A percentile compares a stretch with the other conserved stretches of the same genome.
These are phyloP conservation scores for Phytophthora syringae DNA, from an alignment of 352 stramenopile species.

Conservation along the genomic window DNA sequence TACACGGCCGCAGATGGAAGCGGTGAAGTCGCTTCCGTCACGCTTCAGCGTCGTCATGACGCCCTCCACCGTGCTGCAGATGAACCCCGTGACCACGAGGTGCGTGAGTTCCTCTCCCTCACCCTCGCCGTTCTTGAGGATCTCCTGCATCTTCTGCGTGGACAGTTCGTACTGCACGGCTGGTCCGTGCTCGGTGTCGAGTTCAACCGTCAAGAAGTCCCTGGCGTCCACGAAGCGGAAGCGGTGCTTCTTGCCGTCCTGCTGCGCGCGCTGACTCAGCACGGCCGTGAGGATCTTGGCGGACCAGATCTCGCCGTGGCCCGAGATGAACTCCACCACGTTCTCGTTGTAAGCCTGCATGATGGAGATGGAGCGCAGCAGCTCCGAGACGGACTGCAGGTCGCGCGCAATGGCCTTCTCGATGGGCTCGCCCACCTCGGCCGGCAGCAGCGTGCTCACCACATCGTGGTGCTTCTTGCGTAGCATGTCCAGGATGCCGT, in stretches of 20 bases:
- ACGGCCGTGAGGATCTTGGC: constrained; percentile 91
- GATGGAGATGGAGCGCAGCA: constrained; percentile 87
- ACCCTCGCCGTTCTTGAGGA: constrained; percentile 47
- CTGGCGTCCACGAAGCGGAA: constrained; percentile 95
- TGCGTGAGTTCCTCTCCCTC: constrained; percentile 62
- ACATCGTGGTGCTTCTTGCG: constrained; percentile 82
- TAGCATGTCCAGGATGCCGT: constrained; percentile 76
- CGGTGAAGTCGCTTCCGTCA: constrained; percentile 97
- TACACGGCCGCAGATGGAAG: constrained; percentile 96
- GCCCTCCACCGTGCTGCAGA: constrained; percentile 94
- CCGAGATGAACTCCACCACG: constrained; percentile 94
- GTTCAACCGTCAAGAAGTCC: constrained; percentile 86
- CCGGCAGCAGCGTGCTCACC: constrained; percentile 64
- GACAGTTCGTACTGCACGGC: constrained; percentile 83
- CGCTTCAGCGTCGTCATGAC: constrained; percentile 97
- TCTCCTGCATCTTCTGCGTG: constrained; percentile 65
- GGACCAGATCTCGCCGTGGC: constrained; percentile 96
- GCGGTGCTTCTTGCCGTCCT: constrained; percentile 54
- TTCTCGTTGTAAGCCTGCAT: constrained; percentile 90
- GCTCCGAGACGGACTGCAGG: constrained; percentile 73
- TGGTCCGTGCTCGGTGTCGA: constrained; percentile 77
- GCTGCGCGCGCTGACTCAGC: constrained; percentile 51
- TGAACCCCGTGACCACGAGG: constrained; percentile 97
- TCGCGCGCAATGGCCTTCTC: constrained; percentile 67
- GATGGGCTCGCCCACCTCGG: constrained; percentile 58